Evolutionary conservation across 345 rosid species (phyloP).

Genomic region (Hypericum perforatum): DNA sequence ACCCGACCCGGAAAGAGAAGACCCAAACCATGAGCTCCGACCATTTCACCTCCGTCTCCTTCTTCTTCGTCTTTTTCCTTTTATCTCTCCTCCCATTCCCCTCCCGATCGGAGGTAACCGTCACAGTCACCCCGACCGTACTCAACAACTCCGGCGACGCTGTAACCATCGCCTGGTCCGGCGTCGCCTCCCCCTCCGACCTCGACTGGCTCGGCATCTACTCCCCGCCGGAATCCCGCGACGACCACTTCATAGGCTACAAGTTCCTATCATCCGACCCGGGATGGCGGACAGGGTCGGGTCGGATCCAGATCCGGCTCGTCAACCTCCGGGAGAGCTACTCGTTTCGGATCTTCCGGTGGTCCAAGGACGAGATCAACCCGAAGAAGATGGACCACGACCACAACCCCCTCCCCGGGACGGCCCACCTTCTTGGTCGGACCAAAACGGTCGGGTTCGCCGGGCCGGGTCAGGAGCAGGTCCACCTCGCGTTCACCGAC

Average conservation of each 20-base stretch:
- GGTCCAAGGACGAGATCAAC: slow-evolving; percentile 63
- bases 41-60: neutral
- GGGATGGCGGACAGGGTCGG: slow-evolving; percentile 56
- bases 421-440: slow-evolving; percentile 44
- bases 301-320: slow-evolving; percentile 57
- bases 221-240: slow-evolving; percentile 65
- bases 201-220: slow-evolving; percentile 90
- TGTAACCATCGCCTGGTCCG: slow-evolving; percentile 56
- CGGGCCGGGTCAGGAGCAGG: slow-evolving; percentile 55
- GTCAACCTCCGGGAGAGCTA: slow-evolving; percentile 66
- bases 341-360: slow-evolving; percentile 86
- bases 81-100: slow-evolving; percentile 10
- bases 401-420: slow-evolving; percentile 68
- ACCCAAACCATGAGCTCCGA: slow-evolving; percentile 16
- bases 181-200: slow-evolving; percentile 55
- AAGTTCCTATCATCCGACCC: slow-evolving; percentile 55
- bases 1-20: too few relatives aligned
- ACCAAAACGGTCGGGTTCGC: slow-evolving; percentile 39
- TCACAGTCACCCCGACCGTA: slow-evolving; percentile 38
- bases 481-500: slow-evolving; percentile 64
- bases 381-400: slow-evolving; percentile 56
- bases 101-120: slow-evolving; percentile 23
- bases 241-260: slow-evolving; percentile 70
- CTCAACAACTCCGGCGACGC: slow-evolving; percentile 53
- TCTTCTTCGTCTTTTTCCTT: slow-evolving; percentile 24